phyloP scores from a whole-genome alignment of 345 rosid species.

The Salix udensis region DNA sequence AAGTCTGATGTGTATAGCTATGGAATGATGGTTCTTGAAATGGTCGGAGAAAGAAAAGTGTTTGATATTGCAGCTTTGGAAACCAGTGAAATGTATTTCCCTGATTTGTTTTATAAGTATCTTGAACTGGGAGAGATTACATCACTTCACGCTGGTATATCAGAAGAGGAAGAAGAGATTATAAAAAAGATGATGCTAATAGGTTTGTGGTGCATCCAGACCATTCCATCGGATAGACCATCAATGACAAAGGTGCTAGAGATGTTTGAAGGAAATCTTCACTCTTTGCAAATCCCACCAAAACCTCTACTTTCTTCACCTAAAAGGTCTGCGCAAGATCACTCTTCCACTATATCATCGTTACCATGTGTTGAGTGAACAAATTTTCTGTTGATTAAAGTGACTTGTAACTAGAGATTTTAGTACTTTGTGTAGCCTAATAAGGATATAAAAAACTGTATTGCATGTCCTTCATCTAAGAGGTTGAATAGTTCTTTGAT shows the following conservation, averaged over 20 bases:
- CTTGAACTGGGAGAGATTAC: conserved; percentile 4
- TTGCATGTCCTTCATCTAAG: too few relatives aligned
- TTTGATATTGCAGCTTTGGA: background rate
- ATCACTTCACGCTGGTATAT: background rate
- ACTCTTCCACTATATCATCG: background rate
- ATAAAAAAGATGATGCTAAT: conserved; percentile 9
- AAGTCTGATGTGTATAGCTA: conserved; percentile 22
- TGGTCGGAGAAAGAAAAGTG: background rate
- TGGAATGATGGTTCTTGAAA: conserved; percentile 11
- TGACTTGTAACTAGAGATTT: background rate
- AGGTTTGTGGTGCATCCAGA: conserved; percentile 28
- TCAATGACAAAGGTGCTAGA: conserved; percentile 20
- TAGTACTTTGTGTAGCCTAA: too few relatives aligned
- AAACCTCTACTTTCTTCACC: conserved; percentile 4
- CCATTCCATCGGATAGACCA: conserved; percentile 19
- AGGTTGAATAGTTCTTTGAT: too few relatives aligned
- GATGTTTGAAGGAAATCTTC: conserved; percentile 18
- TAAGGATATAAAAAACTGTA: too few relatives aligned
- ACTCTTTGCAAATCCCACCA: conserved; percentile 20
- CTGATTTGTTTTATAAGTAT: background rate
- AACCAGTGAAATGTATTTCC: conserved; percentile 3
- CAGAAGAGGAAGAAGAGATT: conserved; percentile 9
- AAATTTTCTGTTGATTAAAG: background rate
- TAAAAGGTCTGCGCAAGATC: background rate
- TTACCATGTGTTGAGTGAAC: background rate